Conservation (phyloP, 805 yeast genomes). For the Teunomyces panamensis region DNA sequence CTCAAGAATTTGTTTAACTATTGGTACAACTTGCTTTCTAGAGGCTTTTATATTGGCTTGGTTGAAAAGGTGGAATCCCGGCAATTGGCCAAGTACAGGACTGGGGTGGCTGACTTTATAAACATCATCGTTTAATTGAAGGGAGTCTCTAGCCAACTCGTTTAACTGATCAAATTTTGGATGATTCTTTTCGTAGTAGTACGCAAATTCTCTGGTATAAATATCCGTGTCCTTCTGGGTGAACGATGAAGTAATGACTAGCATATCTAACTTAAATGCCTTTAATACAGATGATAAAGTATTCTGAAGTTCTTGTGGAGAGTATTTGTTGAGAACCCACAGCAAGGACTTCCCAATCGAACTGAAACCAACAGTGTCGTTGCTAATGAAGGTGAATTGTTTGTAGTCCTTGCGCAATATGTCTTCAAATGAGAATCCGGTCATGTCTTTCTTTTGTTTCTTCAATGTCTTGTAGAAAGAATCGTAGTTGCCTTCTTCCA, state of each 20-base stretch:
- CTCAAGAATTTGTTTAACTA: constrained; percentile 33
- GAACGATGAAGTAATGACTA: constrained; percentile 39
- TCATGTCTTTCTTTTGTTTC: constrained; percentile 58
- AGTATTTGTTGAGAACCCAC: constrained; percentile 43
- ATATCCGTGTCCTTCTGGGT: constrained; percentile 28
- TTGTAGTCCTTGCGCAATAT: constrained; percentile 83
- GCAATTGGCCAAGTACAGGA: constrained; percentile 8
- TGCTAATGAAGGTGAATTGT: constrained; percentile 46
- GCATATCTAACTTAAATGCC: constrained; percentile 18
- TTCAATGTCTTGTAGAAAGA: constrained; percentile 24
- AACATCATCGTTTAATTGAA: constrained; percentile 24
- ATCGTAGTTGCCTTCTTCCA: background rate
- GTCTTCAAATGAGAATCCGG: constrained; percentile 58
- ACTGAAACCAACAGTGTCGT: constrained; percentile 63
- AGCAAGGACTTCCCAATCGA: constrained; percentile 64
- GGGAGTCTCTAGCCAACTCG: constrained; percentile 15
- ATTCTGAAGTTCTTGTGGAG: constrained; percentile 18
- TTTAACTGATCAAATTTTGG: constrained; percentile 18
- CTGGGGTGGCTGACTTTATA: constrained; percentile 18
- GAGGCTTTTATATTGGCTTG: constrained; percentile 57
- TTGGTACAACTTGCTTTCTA: constrained; percentile 85
- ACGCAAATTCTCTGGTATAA: constrained; percentile 36
- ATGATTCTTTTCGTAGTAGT: constrained; percentile 16
- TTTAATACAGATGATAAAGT: constrained; percentile 20
- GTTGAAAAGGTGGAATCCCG: constrained; percentile 36